phyloP scores from a whole-genome alignment of 768 basidiomycete species.

The Cystobasidium tubakii region DNA sequence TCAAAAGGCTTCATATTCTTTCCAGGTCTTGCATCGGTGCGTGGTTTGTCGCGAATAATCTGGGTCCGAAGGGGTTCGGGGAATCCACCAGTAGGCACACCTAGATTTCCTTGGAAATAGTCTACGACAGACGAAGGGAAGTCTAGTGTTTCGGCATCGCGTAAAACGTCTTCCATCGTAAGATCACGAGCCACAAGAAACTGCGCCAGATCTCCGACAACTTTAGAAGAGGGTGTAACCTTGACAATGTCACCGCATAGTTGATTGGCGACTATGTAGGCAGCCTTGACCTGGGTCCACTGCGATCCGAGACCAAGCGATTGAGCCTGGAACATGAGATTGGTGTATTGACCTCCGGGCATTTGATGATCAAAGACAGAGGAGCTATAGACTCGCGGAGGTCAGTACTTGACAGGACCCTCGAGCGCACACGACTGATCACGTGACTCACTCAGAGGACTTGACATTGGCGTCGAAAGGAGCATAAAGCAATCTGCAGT shows the following conservation, averaged over 20 bases:
- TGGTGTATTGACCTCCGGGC: conserved; percentile 60
- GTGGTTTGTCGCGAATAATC: conserved; percentile 85
- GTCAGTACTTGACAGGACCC: background rate
- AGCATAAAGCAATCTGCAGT: conserved; percentile 86
- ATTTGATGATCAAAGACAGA: conserved; percentile 99
- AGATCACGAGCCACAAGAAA: conserved; percentile 72
- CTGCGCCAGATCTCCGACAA: conserved; percentile 98
- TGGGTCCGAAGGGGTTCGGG: conserved; percentile 88
- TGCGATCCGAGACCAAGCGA: conserved; percentile 95
- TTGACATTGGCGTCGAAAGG: conserved; percentile 99
- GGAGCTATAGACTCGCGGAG: conserved; percentile 55
- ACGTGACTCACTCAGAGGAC: conserved; percentile 65
- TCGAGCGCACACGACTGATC: no score
- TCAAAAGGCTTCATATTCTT: conserved; percentile 77
- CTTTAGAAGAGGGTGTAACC: conserved; percentile 98
- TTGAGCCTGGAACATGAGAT: conserved; percentile 81
- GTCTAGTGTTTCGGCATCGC: conserved; percentile 80
- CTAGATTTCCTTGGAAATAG: conserved; percentile 99
- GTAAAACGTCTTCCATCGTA: conserved; percentile 75
- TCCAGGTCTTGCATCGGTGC: conserved; percentile 91
- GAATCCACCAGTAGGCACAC: conserved; percentile 96
- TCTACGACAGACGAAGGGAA: conserved; percentile 70
- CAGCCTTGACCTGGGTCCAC: conserved; percentile 94
- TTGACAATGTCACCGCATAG: conserved; percentile 99
- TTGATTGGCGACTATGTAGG: conserved; percentile 95